phyloP scores from a whole-genome alignment of 176 grass and related monocot species.

The Carex myosuroides region DNA sequence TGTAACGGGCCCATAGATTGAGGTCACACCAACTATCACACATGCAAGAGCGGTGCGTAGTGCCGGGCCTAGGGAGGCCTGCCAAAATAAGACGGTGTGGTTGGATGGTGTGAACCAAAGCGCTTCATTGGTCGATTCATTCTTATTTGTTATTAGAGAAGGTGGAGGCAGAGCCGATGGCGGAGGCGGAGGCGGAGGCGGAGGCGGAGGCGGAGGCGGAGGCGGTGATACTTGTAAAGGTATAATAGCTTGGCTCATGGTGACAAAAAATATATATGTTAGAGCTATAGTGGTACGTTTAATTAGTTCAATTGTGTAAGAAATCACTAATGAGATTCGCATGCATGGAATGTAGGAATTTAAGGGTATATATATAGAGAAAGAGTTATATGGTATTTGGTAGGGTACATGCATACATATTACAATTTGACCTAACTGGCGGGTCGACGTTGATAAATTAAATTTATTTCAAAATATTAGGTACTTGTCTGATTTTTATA shows the following conservation, averaged over 20 bases:
- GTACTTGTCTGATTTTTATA: neutral
- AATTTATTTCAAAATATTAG: constrained; percentile 17
- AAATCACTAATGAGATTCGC: neutral
- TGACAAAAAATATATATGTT: neutral
- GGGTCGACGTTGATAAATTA: neutral
- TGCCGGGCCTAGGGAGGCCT: constrained; percentile 29
- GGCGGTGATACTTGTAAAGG: neutral
- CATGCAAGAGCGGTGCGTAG: constrained; percentile 60
- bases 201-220: neutral
- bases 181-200: neutral
- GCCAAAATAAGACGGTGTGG: constrained; percentile 22
- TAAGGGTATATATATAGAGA: neutral
- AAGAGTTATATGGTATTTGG: neutral
- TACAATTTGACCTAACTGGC: constrained; percentile 1
- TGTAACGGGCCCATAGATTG: constrained; percentile 31
- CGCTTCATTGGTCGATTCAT: neutral
- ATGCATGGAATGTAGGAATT: constrained; percentile 19
- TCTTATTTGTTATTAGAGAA: neutral
- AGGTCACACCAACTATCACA: constrained; percentile 43
- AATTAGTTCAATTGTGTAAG: neutral
- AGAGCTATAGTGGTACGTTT: neutral
- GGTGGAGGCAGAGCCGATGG: neutral
- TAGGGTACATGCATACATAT: neutral
- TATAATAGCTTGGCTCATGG: constrained; percentile 3
- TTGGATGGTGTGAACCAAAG: neutral